Evolutionary conservation across 2,329 filamentous ascomycete genomes (phyloP), one percentile per base, ranked within the genome.

Genomic region (Talaromyces sp.): DNA sequence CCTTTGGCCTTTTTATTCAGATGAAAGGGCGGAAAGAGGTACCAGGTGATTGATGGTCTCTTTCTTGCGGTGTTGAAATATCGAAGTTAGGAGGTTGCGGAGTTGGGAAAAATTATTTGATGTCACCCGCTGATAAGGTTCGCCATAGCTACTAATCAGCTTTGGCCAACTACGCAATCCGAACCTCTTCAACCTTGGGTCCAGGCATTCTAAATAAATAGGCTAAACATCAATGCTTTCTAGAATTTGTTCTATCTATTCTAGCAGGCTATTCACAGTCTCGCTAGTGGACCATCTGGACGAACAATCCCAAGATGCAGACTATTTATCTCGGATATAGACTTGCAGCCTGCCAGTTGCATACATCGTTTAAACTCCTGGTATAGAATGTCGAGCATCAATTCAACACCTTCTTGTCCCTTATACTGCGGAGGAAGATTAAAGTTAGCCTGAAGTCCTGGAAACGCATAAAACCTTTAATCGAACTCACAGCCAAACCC

Each of bases 401-500:
- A 52, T 32, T 68, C 62, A 2, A 71, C 68, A 3, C 70, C 70
- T 9, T 62, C 40, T 44, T 71, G 63, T 3, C 69, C 69, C 24
- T 66, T 61, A 47, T 70, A 61, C 65, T 67, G 36, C 5, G 16
- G 11, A n/a, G 13, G 1, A 9, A 27, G 4, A 5, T 27, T 9
- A 27, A 27, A 11, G n/a, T 65, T 32, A 63, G 56, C 24, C 19
- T 27, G 13, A 27, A 40, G 3, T n/a, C 33, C 11, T 7, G n/a
- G 7, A 14, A 9, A 6, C 20, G 3, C 20, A 42, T 5, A 2
- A 40, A 29, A 16, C 20, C 19, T n/a, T 10, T 7, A 5, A 22
- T 16, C 19, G 30, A 30, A 59, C 65, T 57, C 58, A 72, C 70
- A 30, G 69, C 69, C 36, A 72, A 58, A 0, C 70, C 70, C 71